These are phyloP conservation scores for Moesziomyces parantarcticus DNA, from an alignment of 1,284 basidiomycete species.

Conservation along the genomic window DNA sequence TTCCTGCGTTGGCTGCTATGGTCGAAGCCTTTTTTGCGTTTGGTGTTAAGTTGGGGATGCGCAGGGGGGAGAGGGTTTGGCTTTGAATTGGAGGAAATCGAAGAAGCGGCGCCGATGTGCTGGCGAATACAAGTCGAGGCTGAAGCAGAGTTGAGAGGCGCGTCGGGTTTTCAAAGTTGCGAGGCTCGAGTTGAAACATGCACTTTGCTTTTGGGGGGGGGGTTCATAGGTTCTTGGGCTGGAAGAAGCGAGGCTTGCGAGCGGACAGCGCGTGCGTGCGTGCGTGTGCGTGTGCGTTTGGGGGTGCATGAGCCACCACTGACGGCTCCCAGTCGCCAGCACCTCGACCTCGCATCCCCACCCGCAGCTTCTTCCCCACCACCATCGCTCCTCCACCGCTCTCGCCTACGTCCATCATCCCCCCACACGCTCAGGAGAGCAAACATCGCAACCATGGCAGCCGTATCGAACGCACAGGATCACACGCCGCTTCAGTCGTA, in stretches of 20 bases:
- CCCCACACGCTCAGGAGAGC: too few species aligned
- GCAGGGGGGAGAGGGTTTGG: not conserved
- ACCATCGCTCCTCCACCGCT: not conserved
- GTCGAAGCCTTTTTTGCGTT: too few species aligned
- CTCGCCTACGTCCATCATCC: too few species aligned
- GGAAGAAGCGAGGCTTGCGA: constrained; percentile 2
- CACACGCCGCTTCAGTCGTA: constrained; percentile 66
- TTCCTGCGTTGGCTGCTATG: too few species aligned
- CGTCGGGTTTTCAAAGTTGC: too few species aligned
- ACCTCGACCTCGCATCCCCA: not conserved
- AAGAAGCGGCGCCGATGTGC: not conserved
- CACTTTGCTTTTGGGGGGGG: not conserved
- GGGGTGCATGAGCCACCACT: constrained; percentile 25
- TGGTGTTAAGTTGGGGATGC: not conserved
- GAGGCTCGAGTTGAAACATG: constrained; percentile 4
- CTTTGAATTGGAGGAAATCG: not conserved
- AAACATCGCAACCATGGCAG: constrained; percentile 42
- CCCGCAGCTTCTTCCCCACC: too few species aligned
- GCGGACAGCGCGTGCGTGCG: constrained; percentile 8
- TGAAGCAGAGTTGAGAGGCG: too few species aligned
- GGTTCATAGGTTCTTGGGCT: too few species aligned
- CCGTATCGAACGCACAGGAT: constrained; percentile 28
- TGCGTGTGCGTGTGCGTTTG: constrained; percentile 2
- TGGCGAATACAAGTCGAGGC: not conserved
- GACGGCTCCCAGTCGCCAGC: not conserved